These are phyloP conservation scores for Fusarium denticulatum DNA, from an alignment of 2,329 filamentous ascomycete genomes.

Conservation along the genomic window DNA sequence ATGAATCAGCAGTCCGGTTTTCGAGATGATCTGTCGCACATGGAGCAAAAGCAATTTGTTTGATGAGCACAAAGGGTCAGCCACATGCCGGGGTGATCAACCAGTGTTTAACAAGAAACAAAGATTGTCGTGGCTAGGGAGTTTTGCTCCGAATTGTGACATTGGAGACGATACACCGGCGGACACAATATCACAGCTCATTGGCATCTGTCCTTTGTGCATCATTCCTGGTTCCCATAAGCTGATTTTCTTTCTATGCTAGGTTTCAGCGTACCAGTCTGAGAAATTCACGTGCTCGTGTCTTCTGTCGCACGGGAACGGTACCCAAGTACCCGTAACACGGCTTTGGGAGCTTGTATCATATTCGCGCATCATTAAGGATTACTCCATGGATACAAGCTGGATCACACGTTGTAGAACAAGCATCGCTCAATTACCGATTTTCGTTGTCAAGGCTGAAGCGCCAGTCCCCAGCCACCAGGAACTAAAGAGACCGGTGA, in stretches of 20 bases:
- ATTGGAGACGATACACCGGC: background rate
- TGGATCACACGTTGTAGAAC: background rate
- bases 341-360: background rate
- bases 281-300: background rate
- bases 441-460: conserved; percentile 6
- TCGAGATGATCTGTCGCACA: conserved; percentile 4
- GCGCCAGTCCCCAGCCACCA: conserved; percentile 3
- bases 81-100: background rate
- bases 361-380: conserved; percentile 4
- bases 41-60: conserved; percentile 1
- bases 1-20: conserved; percentile 10
- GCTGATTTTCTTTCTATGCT: background rate
- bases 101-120: background rate
- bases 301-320: background rate
- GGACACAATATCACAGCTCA: background rate
- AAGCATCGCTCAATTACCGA: background rate
- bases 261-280: background rate
- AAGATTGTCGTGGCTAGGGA: background rate
- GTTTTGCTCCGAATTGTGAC: background rate
- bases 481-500: conserved; percentile 5
- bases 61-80: background rate
- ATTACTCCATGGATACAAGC: background rate
- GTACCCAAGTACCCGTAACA: background rate
- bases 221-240: background rate
- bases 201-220: background rate